phyloP scores from a whole-genome alignment of 148 eudicot genomes.

The Rhododendron mucronatum region DNA sequence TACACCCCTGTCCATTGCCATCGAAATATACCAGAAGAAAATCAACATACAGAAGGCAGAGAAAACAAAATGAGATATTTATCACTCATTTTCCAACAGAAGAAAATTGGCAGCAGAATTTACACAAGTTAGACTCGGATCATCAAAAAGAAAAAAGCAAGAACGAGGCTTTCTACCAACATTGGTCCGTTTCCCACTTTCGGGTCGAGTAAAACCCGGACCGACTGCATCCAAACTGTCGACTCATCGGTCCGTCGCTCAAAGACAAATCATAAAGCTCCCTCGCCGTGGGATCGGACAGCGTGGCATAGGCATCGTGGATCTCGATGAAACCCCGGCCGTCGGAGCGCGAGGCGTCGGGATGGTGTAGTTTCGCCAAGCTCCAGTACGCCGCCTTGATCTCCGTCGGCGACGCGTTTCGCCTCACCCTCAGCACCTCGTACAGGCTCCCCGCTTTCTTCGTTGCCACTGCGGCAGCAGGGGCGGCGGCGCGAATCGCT shows the following conservation, averaged over 20 bases:
- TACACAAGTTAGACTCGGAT: neutral
- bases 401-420: conserved; percentile 44
- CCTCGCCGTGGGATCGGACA: conserved; percentile 61
- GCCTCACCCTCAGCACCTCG: conserved; percentile 49
- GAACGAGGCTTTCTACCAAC: conserved; percentile 37
- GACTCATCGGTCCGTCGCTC: conserved; percentile 10
- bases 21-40: neutral
- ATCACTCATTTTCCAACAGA: neutral
- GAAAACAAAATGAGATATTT: neutral
- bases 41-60: neutral
- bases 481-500: conserved; percentile 18
- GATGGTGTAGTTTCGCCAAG: conserved; percentile 61
- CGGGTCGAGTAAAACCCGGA: conserved; percentile 41
- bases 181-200: conserved; percentile 76
- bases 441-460: conserved; percentile 33
- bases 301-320: conserved; percentile 58
- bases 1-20: no score
- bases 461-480: neutral
- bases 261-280: conserved; percentile 30
- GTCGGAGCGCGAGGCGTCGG: conserved; percentile 33
- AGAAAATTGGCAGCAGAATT: neutral
- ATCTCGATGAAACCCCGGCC: conserved; percentile 58
- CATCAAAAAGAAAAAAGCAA: neutral
- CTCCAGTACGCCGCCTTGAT: conserved; percentile 66
- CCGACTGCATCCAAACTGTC: conserved; percentile 3